Base-by-base conservation (phyloP, 2,329 filamentous ascomycete genomes). In the Ascochyta lentis region DNA sequence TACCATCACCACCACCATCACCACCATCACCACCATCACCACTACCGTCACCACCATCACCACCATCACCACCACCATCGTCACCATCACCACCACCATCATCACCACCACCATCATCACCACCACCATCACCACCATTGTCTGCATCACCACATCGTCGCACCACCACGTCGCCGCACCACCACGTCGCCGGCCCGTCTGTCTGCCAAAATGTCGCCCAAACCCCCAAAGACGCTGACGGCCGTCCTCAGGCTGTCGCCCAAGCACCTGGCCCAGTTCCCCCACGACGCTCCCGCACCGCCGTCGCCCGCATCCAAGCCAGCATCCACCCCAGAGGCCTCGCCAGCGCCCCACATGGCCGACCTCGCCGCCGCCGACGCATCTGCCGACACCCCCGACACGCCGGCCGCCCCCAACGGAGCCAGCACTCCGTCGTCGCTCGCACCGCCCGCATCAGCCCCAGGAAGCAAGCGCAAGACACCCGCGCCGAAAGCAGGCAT, bases 381-480 rank as follows among this genome's bases (percentile, higher is more conserved):
- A 77, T 15, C 77, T 5, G 54, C 63, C 49, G 69, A 69, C 57
- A 77, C 77, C 26, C 78, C 77, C 49, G 79, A 82, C 45, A 76
- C 77, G 29, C 70, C 75, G 16, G 64, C 74, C 44, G 59, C 65
- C 49, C 54, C 68, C 57, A 71, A 72, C 55, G 68, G 63, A 56
- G 59, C 63, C 26, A 69, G 65, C 60, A 76, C 76, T 41, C 71
- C 72, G 26, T 69, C 70, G 22, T 78, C 66, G 37, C 70, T 81
- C 35, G 79, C 79, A 44, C 77, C 81, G 12, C 78, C 79, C 15
- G 52, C 64, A 68, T 74, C 71, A 50, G 86, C 82, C 6, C 79
- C 82, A 12, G 86, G 82, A 10, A 79, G 81, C 19, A 92, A 91
- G 81, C 92, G 91, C 80, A 93, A 93, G 77, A 88, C 88, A 10